Base-by-base conservation (phyloP, 2,329 filamentous ascomycete genomes). In the Paracoccidioides lutzii region DNA sequence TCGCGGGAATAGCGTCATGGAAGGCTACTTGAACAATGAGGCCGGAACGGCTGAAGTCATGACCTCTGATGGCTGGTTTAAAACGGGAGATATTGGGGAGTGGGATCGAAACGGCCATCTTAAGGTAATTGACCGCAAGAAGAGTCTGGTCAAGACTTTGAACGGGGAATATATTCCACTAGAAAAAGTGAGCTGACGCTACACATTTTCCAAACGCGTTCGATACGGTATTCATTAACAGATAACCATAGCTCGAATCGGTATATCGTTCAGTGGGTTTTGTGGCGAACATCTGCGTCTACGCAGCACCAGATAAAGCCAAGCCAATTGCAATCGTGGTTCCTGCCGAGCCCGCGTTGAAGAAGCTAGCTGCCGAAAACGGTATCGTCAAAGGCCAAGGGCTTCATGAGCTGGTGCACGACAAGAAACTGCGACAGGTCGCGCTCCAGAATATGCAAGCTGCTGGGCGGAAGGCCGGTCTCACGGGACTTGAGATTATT, bases 121-220 rank as follows among this genome's bases (percentile, higher is more conserved):
- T 61, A 81, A 79, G 63, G 85, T 97, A 69, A 90, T 97, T 67
- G 91, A 97, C 71, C 88, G 91, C 63, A 90, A 95, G 82, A 97
- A 97, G 84, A 97, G 97, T 74, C 77, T 97, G 55, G 88, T 97
- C 72, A 97, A 97, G 83, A 90, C 93, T 60, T 81, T 88, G 61
- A 90, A 90, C 58, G 91, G 91, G 63, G 91, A 97, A 77, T 97
- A 97, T 73, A 94, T 97, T 69, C 93, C 91, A 28, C 81, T 98
- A 3, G 91, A 97, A 76, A 96, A 85, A 71, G 52, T 53, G 35
- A 15, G 40, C n/a, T 5, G 38, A 9, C 22, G 8, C 43, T 45
- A 8, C 7, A 15, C 2, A 8, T 30, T 8, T 15, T 28, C 5
- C 22, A 30, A 32, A 5, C 49, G 22, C 22, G 15, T 12, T 32